A percentile compares a stretch with the other conserved stretches of the same genome.
These are phyloP conservation scores for Myochromella boudieri DNA, from an alignment of 768 basidiomycete genomes.

Conservation along the genomic window DNA sequence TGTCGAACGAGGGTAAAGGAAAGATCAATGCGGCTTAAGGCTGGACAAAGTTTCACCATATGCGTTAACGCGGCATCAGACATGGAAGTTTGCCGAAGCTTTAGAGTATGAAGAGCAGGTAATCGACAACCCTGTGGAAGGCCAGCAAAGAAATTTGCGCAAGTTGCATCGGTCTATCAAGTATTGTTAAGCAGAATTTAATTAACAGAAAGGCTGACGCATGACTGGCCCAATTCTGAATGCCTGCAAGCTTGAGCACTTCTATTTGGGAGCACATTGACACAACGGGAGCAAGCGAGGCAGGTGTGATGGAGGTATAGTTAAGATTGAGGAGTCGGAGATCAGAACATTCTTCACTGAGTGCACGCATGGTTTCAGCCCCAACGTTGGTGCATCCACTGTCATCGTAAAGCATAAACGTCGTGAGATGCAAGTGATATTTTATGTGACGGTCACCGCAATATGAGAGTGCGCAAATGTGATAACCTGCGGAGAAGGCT, in stretches of 20 bases:
- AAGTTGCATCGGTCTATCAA: conserved; percentile 55
- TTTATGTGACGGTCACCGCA: conserved; percentile 43
- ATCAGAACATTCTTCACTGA: conserved; percentile 38
- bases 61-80: conserved; percentile 47
- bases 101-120: conserved; percentile 48
- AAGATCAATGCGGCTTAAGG: conserved; percentile 54
- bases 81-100: conserved; percentile 54
- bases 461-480: conserved; percentile 43
- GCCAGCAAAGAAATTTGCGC: conserved; percentile 42
- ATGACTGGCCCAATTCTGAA: conserved; percentile 56
- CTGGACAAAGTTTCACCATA: conserved; percentile 46
- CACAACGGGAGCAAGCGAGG: conserved; percentile 45
- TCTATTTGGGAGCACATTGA: conserved; percentile 37
- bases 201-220: neutral
- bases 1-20: conserved; percentile 62
- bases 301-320: conserved; percentile 55
- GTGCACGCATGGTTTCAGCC: conserved; percentile 43
- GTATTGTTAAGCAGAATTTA: conserved; percentile 1
- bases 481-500: conserved; percentile 45
- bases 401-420: conserved; percentile 11
- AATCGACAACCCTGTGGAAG: conserved; percentile 30
- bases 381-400: conserved; percentile 66
- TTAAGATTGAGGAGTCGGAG: conserved; percentile 57
- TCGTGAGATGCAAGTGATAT: neutral
- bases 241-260: conserved; percentile 62